Base-by-base conservation (phyloP, 441 rosid genomes). In the Mallotus repandus region DNA sequence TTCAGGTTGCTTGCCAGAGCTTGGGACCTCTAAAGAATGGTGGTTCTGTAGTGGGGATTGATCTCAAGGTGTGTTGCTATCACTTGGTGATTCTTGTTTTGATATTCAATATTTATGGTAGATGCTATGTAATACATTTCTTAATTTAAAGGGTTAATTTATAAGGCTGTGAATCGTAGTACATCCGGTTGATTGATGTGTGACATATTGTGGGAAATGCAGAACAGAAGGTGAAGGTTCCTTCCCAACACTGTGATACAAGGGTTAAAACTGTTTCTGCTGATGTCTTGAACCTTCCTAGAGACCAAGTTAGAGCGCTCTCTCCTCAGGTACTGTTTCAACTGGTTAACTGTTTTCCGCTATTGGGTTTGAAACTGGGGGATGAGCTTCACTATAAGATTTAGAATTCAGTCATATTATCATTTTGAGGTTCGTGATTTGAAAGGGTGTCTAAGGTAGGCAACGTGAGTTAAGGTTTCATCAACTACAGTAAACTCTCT, bases 211-310 rank as follows among this genome's bases (percentile, higher is more conserved):
- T 82, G 80, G 69, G 67, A 43, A 76, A 25, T 84, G 83, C 91
- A 89, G 95, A 85, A 79, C 99, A 93, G 99, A 93, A 87, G 84
- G 98, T 93, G 78, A 93, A 86, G 82, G 89, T 95, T 86, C 99
- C 99, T 85, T 81, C 92, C 60, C 80, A 55, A 71, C 80, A 86
- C 63, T 95, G 98, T 76, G 98, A 95, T 81, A 63, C 85, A 0
- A 89, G 98, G 77, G 98, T 93, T 77, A 94, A 77, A 72, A 93
- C 96, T 66, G 78, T 89, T 81, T 81, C 81, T 70, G 94, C 99
- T 1, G 90, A 95, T 82, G 97, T 89, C 66, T 79, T 90, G 84
- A 91, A 81, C 74, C 84, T 92, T 16, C 82, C 84, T 13, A 88
- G 77, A 74, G 76, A 86, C 35, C 83, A 86, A 84, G 73, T 95